Percentiles rank a stretch among this genome's conserved stretches.
Evolutionary conservation across 2,329 filamentous ascomycete genomes (phyloP).

Genomic region (Monosporascus sp.): DNA sequence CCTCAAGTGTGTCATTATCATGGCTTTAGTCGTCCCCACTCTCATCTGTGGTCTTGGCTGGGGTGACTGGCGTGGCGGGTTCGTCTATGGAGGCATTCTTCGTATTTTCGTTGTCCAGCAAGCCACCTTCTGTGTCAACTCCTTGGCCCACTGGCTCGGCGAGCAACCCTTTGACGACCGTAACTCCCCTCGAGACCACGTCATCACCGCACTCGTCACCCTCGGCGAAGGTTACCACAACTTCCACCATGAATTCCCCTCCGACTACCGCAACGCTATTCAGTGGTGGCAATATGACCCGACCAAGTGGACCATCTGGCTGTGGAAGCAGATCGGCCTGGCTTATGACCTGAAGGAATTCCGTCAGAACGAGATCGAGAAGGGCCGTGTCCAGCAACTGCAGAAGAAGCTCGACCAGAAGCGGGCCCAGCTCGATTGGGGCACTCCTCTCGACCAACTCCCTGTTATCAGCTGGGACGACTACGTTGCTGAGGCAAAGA

Average conservation of each 20-base stretch:
- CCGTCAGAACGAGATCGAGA: slow-evolving; percentile 63
- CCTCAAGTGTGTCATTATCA: slow-evolving; percentile 40
- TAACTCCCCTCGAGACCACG: slow-evolving; percentile 64
- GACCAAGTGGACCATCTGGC: slow-evolving; percentile 66
- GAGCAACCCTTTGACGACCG: slow-evolving; percentile 68
- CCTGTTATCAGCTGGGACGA: slow-evolving; percentile 48
- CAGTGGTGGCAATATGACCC: slow-evolving; percentile 67
- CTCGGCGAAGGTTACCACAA: slow-evolving; percentile 69
- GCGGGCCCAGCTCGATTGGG: slow-evolving; percentile 60
- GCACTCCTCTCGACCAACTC: slow-evolving; percentile 52
- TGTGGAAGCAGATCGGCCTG: slow-evolving; percentile 60
- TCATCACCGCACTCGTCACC: slow-evolving; percentile 61
- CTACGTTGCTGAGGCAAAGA: slow-evolving; percentile 56
- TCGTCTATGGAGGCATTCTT: slow-evolving; percentile 45
- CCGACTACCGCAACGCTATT: slow-evolving; percentile 66
- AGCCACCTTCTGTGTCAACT: slow-evolving; percentile 49
- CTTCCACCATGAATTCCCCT: slow-evolving; percentile 69
- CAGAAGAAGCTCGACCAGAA: slow-evolving; percentile 66
- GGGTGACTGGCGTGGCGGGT: slow-evolving; percentile 43
- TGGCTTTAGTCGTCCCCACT: slow-evolving; percentile 42
- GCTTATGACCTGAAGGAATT: slow-evolving; percentile 65
- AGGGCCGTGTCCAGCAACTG: slow-evolving; percentile 59
- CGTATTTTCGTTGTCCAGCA: slow-evolving; percentile 48
- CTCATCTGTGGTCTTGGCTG: slow-evolving; percentile 40
- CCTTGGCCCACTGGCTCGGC: slow-evolving; percentile 46